phyloP scores from a whole-genome alignment of 1,139 yeast genomes.

The Nakaseomyces sp. region DNA sequence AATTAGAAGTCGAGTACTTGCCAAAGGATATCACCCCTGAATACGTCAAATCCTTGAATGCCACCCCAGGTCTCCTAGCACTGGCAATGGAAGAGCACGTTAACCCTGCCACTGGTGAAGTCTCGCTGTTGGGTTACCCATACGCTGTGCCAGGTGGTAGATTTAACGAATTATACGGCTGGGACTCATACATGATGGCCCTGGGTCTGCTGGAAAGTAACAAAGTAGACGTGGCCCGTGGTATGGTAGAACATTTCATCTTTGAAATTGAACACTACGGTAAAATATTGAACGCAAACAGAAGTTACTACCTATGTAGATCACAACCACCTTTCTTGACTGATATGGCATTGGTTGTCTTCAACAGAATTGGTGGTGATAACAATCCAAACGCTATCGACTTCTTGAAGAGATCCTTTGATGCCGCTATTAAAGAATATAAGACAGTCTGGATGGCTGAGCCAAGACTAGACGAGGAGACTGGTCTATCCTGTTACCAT shows the following conservation, averaged over 20 bases:
- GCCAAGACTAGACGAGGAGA: constrained; percentile 69
- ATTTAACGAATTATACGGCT: constrained; percentile 91
- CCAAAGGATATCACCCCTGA: constrained; percentile 53
- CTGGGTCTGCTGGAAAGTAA: constrained; percentile 67
- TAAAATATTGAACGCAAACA: constrained; percentile 86
- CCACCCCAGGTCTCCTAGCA: constrained; percentile 79
- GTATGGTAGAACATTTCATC: constrained; percentile 88
- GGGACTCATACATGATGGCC: constrained; percentile 96
- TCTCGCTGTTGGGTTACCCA: constrained; percentile 58
- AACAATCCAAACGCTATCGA: constrained; percentile 43
- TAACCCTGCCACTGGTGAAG: constrained; percentile 42
- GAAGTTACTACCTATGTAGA: constrained; percentile 83
- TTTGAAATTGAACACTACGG: constrained; percentile 89
- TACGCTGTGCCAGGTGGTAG: constrained; percentile 97
- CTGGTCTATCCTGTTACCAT: constrained; percentile 84
- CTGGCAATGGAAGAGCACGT: constrained; percentile 51
- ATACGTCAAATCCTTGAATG: constrained; percentile 68
- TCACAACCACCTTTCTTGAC: constrained; percentile 97
- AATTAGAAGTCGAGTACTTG: constrained; percentile 68
- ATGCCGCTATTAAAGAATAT: constrained; percentile 85
- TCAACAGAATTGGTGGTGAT: constrained; percentile 45
- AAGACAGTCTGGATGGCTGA: constrained; percentile 64
- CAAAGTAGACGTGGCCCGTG: constrained; percentile 62
- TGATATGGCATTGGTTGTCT: constrained; percentile 77
- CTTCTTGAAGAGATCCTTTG: constrained; percentile 54